Conservation (phyloP, 2,329 filamentous ascomycete genomes). For the Aurifilum marmelostoma region DNA sequence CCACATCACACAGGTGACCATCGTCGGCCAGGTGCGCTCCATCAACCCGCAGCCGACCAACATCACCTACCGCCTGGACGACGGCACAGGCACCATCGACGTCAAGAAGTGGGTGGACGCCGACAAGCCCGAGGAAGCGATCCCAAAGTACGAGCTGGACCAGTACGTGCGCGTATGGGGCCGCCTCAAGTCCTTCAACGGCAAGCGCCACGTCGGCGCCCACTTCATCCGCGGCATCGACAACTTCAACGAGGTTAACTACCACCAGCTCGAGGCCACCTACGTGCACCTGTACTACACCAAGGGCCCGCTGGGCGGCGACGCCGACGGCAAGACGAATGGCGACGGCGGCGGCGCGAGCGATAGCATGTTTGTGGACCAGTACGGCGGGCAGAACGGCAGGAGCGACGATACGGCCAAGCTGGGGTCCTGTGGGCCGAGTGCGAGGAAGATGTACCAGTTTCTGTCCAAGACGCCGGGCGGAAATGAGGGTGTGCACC, state of each 20-base stretch:
- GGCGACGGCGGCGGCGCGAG: slow-evolving; percentile 42
- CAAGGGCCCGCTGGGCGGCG: slow-evolving; percentile 60
- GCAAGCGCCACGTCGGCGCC: slow-evolving; percentile 79
- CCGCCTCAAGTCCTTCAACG: slow-evolving; percentile 79
- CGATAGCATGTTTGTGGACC: slow-evolving; percentile 61
- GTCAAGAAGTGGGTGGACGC: slow-evolving; percentile 84
- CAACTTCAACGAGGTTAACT: slow-evolving; percentile 91
- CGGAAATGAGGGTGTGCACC: slow-evolving; percentile 81
- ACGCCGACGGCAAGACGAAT: slow-evolving; percentile 34
- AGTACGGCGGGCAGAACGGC: slow-evolving; percentile 47
- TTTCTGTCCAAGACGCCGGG: slow-evolving; percentile 69
- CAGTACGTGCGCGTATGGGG: slow-evolving; percentile 87
- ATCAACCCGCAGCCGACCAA: slow-evolving; percentile 88
- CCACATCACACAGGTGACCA: slow-evolving; percentile 75
- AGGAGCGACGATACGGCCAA: slow-evolving; percentile 45
- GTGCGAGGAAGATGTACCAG: slow-evolving; percentile 72
- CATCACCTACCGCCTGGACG: slow-evolving; percentile 89
- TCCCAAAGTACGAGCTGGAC: slow-evolving; percentile 66
- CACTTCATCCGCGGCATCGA: slow-evolving; percentile 78
- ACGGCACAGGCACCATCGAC: slow-evolving; percentile 91
- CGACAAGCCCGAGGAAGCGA: slow-evolving; percentile 54
- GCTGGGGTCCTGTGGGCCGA: slow-evolving; percentile 53
- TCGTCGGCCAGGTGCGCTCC: slow-evolving; percentile 88
- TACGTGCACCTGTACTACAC: slow-evolving; percentile 86
- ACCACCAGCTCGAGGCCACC: slow-evolving; percentile 88